Base-by-base conservation (phyloP, 148 eudicot species). In the Mesembryanthemum crystallinum region DNA sequence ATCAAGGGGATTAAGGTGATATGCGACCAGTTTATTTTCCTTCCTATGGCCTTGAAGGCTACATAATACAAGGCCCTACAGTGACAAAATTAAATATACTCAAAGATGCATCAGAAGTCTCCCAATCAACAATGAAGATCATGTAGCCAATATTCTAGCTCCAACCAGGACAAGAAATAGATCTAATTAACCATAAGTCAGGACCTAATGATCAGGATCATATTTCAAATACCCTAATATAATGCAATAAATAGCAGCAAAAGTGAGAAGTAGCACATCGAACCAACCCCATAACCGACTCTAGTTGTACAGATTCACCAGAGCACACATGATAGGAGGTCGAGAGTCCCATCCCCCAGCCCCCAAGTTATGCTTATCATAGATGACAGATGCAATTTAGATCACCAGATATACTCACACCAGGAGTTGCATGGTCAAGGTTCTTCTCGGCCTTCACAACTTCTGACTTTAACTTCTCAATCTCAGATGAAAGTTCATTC, bases 401-500 rank as follows among this genome's bases (percentile, higher is more conserved):
- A 60, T 55, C 61, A 24, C 24, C 61, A 65, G 15, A 62, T 65
- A 52, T 74, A 90, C 99, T 88, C 81, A 92, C 99, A 84, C 98
- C 98, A 77, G 99, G 92, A 78, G 97, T 95, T 28, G 94, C 96
- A 75, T 90, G 99, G 80, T 95, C 99, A 64, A 95, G 91, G 82
- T 87, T 89, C 85, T 95, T 92, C 75, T 95, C 92, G 63, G 92
- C 98, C 85, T 95, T 95, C 72, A 87, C 83, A 67, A 92, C 89
- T 73, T 95, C 99, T 58, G 94, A 74, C 82, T 88, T 92, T 58
- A 95, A 82, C 68, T 85, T 73, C 72, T 91, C 97, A 77, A 95
- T 91, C 86, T 92, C 99, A 73, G 88, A 74, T 45, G 88, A 81
- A 55, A 92, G 89, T 74, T 92, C 97, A 83, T 81, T 95, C 86